A percentile compares a stretch with the other conserved stretches of the same genome.
phyloP scores from a whole-genome alignment of 2,329 filamentous ascomycete species.

The Knoxdaviesia capensis region DNA sequence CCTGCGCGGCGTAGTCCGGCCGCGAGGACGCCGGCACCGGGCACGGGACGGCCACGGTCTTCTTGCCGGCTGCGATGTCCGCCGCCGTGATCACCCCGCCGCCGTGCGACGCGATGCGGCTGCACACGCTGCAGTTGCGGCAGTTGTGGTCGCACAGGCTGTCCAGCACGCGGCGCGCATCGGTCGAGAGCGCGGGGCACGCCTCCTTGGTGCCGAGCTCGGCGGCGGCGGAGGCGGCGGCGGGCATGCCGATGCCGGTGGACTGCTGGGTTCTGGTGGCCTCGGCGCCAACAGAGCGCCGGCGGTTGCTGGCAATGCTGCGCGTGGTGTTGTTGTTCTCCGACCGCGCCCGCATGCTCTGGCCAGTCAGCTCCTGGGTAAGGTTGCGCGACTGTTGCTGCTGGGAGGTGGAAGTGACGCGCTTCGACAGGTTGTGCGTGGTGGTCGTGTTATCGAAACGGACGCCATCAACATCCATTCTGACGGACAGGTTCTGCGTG shows the following conservation, averaged over 20 bases:
- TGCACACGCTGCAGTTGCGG: slow-evolving; percentile 36
- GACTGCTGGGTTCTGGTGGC: too few species aligned
- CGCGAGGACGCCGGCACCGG: slow-evolving; percentile 47
- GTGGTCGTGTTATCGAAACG: neutral
- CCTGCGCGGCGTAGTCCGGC: slow-evolving; percentile 8
- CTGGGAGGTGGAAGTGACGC: neutral
- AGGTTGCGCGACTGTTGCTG: slow-evolving; percentile 3
- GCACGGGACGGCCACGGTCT: slow-evolving; percentile 39
- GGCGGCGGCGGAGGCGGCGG: slow-evolving; percentile 3
- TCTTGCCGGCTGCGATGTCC: slow-evolving; percentile 24
- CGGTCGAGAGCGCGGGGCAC: slow-evolving; percentile 27
- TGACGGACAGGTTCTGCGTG: slow-evolving; percentile 8
- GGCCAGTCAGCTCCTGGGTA: slow-evolving; percentile 7
- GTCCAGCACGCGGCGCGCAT: slow-evolving; percentile 32
- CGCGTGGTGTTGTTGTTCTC: slow-evolving; percentile 1
- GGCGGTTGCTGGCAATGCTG: slow-evolving; percentile 7
- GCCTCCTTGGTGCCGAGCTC: slow-evolving; percentile 7
- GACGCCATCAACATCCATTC: slow-evolving; percentile 4
- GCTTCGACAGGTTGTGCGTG: neutral
- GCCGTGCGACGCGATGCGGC: slow-evolving; percentile 27
- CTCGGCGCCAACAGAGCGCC: neutral
- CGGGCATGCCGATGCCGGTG: neutral
- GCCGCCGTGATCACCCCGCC: slow-evolving; percentile 15
- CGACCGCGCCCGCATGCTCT: slow-evolving; percentile 4
- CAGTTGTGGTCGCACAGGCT: slow-evolving; percentile 32